A percentile compares a stretch with the other conserved stretches of the same genome.
These are phyloP conservation scores for Meyerozyma athensensis DNA, from an alignment of 1,139 yeast species.

Conservation along the genomic window DNA sequence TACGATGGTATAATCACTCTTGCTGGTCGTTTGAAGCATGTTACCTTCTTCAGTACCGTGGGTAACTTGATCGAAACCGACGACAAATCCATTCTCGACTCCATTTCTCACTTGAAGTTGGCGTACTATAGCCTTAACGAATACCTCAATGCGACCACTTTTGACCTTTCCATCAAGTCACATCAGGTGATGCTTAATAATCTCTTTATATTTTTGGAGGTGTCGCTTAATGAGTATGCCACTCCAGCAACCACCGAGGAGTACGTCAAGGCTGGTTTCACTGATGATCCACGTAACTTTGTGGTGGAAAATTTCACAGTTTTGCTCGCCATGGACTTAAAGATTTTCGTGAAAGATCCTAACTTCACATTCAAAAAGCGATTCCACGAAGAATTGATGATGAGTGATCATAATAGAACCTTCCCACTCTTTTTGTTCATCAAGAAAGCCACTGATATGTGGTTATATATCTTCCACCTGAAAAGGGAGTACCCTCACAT, in stretches of 20 bases:
- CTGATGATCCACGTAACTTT: slow-evolving; percentile 39
- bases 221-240: slow-evolving; percentile 42
- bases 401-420: slow-evolving; percentile 39
- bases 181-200: slow-evolving; percentile 43
- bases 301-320: slow-evolving; percentile 39
- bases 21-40: slow-evolving; percentile 43
- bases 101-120: slow-evolving; percentile 29
- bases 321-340: slow-evolving; percentile 45
- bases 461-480: slow-evolving; percentile 37
- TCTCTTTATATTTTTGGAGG: slow-evolving; percentile 36
- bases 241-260: slow-evolving; percentile 44
- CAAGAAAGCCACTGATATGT: slow-evolving; percentile 30
- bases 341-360: slow-evolving; percentile 49
- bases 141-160: slow-evolving; percentile 30
- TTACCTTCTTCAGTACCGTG: slow-evolving; percentile 39
- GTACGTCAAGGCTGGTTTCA: slow-evolving; percentile 44
- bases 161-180: slow-evolving; percentile 36
- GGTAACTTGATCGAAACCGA: slow-evolving; percentile 39
- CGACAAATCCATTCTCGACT: slow-evolving; percentile 30
- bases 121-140: slow-evolving; percentile 38
- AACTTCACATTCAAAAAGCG: slow-evolving; percentile 55
- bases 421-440: slow-evolving; percentile 41
- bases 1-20: slow-evolving; percentile 39
- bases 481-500: slow-evolving; percentile 32
- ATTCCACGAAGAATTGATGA: slow-evolving; percentile 55